Evolutionary conservation across 2,329 filamentous ascomycete species (phyloP).

Genomic region (Clonostachys rhizophaga): DNA sequence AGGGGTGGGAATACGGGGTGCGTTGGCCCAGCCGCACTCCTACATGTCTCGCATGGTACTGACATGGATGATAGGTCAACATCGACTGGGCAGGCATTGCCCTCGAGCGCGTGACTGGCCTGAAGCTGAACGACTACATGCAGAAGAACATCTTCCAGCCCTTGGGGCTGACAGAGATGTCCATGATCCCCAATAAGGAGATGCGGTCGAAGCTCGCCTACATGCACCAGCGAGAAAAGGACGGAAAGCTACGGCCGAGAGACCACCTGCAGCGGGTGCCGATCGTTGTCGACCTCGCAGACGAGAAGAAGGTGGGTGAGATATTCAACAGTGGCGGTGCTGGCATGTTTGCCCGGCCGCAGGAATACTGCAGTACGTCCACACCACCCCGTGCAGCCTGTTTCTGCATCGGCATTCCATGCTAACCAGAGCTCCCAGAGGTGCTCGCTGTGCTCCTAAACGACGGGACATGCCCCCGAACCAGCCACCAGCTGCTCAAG

Average conservation of each 20-base stretch:
- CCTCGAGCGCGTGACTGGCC: conserved; percentile 36
- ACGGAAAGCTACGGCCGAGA: conserved; percentile 30
- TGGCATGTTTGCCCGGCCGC: conserved; percentile 54
- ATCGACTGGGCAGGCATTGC: conserved; percentile 51
- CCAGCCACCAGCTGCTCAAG: conserved; percentile 46
- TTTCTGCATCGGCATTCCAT: background rate
- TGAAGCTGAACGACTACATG: conserved; percentile 41
- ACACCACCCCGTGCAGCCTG: background rate
- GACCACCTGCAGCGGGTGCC: conserved; percentile 47
- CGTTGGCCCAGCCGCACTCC: conserved; percentile 11
- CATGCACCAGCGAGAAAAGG: conserved; percentile 47
- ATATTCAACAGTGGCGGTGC: conserved; percentile 57
- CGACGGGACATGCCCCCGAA: conserved; percentile 54
- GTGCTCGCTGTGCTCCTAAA: conserved; percentile 61
- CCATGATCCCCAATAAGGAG: conserved; percentile 48
- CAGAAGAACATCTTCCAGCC: conserved; percentile 41
- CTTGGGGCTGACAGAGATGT: conserved; percentile 40
- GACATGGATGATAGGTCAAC: conserved; percentile 11
- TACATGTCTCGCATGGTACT: background rate
- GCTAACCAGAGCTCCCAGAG: conserved; percentile 25
- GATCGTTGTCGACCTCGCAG: conserved; percentile 29
- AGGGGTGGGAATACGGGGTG: conserved; percentile 56
- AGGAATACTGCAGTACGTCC: conserved; percentile 52
- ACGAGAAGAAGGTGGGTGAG: conserved; percentile 25
- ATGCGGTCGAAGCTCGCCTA: conserved; percentile 51